These are phyloP conservation scores for Blastocystis sp. DNA, from an alignment of 352 stramenopile genomes.

Conservation along the genomic window DNA sequence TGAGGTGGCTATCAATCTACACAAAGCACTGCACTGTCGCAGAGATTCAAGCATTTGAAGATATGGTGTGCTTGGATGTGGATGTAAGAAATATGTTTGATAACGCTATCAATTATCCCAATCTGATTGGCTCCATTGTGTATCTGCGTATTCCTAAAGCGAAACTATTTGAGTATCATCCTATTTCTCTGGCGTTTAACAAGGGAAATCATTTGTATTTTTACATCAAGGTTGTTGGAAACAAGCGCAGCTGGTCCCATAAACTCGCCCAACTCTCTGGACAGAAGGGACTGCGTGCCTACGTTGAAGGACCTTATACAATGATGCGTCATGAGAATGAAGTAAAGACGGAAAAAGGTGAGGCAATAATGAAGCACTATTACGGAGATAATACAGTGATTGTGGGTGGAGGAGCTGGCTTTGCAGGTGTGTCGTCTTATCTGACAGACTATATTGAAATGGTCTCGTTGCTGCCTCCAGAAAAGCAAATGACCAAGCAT, in stretches of 20 bases:
- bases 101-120: not conserved
- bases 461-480: not conserved
- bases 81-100: not conserved
- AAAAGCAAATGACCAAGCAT: not conserved
- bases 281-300: not conserved
- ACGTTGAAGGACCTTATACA: conserved; percentile 39
- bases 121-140: not conserved
- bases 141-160: conserved; percentile 12
- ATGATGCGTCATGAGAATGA: not conserved
- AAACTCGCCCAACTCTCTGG: not conserved
- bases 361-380: not conserved
- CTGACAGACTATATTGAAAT: not conserved
- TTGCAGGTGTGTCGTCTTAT: not conserved
- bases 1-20: conserved; percentile 30
- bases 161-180: conserved; percentile 23
- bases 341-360: not conserved
- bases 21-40: not conserved
- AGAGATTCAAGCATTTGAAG: not conserved
- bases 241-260: not conserved
- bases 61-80: not conserved
- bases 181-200: conserved; percentile 29
- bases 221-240: conserved; percentile 45
- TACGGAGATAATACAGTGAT: not conserved
- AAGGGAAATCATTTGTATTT: not conserved
- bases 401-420: not conserved